A percentile compares a stretch with the other conserved stretches of the same genome.
These are phyloP conservation scores for Oryza longistaminata DNA, from an alignment of 176 grass and related monocot species.

Conservation along the genomic window DNA sequence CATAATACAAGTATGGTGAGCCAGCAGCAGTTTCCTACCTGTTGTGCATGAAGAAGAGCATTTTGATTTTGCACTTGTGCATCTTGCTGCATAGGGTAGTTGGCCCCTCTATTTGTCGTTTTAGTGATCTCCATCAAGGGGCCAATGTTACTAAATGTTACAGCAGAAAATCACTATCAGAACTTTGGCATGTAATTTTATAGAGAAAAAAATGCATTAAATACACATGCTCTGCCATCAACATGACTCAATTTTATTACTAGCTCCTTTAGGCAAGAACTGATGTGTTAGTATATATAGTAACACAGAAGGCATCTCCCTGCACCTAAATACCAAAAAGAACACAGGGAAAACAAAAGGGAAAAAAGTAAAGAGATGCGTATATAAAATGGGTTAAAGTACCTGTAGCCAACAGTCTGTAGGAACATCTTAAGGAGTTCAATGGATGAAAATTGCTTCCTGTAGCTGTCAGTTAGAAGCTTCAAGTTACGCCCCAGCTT, in stretches of 20 bases:
- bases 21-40: slow-evolving; percentile 48
- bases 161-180: slow-evolving; percentile 45
- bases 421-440: slow-evolving; percentile 98
- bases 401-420: slow-evolving; percentile 81
- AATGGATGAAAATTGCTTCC: slow-evolving; percentile 85
- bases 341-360: background rate
- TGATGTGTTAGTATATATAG: background rate
- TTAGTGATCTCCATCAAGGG: slow-evolving; percentile 73
- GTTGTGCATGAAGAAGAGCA: slow-evolving; percentile 64
- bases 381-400: slow-evolving; percentile 14
- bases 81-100: slow-evolving; percentile 73
- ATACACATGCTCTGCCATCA: slow-evolving; percentile 23
- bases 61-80: slow-evolving; percentile 74
- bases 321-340: slow-evolving; percentile 7
- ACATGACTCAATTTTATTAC: slow-evolving; percentile 7
- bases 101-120: slow-evolving; percentile 57
- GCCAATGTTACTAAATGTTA: slow-evolving; percentile 66
- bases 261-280: background rate
- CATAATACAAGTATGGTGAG: slow-evolving; percentile 22
- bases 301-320: background rate
- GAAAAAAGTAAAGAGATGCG: background rate
- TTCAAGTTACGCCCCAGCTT: slow-evolving; percentile 78
- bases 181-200: slow-evolving; percentile 4
- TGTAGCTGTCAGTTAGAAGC: slow-evolving; percentile 86
- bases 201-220: slow-evolving; percentile 7